Conservation (phyloP, 1,284 basidiomycete species). For the Porodaedalea pini region DNA sequence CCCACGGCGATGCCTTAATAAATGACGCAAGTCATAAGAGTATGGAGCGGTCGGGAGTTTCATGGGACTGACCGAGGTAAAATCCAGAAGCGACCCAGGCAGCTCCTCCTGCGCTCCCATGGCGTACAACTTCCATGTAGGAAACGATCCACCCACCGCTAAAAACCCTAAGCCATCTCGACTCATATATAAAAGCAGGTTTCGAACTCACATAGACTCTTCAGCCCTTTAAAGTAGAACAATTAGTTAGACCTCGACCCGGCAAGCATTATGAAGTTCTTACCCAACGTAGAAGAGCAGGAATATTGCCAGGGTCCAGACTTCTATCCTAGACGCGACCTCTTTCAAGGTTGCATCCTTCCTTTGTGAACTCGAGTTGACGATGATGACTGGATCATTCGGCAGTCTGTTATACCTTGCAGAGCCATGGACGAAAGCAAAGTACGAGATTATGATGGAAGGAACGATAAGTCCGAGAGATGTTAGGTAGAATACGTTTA, state of each 20-base stretch:
- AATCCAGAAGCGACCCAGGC: conserved; percentile 34
- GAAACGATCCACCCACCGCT: conserved; percentile 35
- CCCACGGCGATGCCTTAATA: conserved; percentile 31
- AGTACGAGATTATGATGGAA: conserved; percentile 14
- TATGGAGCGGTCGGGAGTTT: too few species aligned
- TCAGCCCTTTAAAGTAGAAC: conserved; percentile 27
- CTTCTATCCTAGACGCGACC: conserved; percentile 28
- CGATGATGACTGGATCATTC: conserved; percentile 8
- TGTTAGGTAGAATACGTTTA: conserved; percentile 18
- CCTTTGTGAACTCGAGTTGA: background rate
- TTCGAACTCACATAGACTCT: conserved; percentile 31
- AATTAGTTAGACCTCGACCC: background rate
- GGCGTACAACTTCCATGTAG: conserved; percentile 30
- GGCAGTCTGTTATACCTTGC: conserved; percentile 16
- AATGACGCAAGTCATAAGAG: background rate
- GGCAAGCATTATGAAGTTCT: background rate
- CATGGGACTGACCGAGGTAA: conserved; percentile 28
- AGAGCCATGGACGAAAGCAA: conserved; percentile 14
- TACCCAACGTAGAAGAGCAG: conserved; percentile 34
- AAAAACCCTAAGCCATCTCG: background rate
- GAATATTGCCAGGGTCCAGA: conserved; percentile 34
- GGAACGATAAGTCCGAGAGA: conserved; percentile 13
- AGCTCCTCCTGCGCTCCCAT: conserved; percentile 30
- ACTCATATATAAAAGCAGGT: background rate
- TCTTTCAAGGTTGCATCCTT: conserved; percentile 20